A percentile compares a stretch with the other conserved stretches of the same genome.
These are phyloP conservation scores for Acanthamoeba sp. DNA, from an alignment of 208 protist species.

Conservation along the genomic window DNA sequence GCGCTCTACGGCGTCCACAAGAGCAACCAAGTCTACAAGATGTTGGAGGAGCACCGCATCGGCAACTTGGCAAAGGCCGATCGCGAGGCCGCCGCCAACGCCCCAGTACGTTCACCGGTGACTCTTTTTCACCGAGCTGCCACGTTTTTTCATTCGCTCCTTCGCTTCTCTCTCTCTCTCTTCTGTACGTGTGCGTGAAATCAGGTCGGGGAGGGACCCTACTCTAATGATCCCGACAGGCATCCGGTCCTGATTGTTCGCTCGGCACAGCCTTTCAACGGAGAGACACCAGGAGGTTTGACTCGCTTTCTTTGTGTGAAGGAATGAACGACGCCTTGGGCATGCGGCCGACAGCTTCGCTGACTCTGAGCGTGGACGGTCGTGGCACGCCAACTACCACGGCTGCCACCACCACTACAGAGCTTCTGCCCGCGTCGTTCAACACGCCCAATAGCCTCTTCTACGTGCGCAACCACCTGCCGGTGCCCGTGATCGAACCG, in stretches of 20 bases:
- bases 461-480: constrained; percentile 92
- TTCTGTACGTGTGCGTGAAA: neutral
- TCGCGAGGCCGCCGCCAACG: neutral
- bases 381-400: no score
- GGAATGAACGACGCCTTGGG: no score
- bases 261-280: constrained; percentile 34
- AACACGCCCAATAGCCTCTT: constrained; percentile 91
- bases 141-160: no score
- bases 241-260: constrained; percentile 22
- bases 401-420: constrained; percentile 75
- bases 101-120: neutral
- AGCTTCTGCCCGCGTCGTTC: constrained; percentile 83
- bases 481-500: constrained; percentile 88
- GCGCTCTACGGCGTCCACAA: constrained; percentile 73
- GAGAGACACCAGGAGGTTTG: constrained; percentile 12
- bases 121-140: neutral
- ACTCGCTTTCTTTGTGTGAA: neutral
- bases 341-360: constrained; percentile 78
- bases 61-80: constrained; percentile 70
- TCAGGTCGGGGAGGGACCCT: constrained; percentile 61
- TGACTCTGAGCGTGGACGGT: constrained; percentile 46
- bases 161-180: neutral
- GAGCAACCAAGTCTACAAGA: constrained; percentile 64
- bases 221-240: constrained; percentile 74
- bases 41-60: constrained; percentile 75